Evolutionary conservation across 2,329 filamentous ascomycete species (phyloP).

Genomic region (Fusarium transvaalense): DNA sequence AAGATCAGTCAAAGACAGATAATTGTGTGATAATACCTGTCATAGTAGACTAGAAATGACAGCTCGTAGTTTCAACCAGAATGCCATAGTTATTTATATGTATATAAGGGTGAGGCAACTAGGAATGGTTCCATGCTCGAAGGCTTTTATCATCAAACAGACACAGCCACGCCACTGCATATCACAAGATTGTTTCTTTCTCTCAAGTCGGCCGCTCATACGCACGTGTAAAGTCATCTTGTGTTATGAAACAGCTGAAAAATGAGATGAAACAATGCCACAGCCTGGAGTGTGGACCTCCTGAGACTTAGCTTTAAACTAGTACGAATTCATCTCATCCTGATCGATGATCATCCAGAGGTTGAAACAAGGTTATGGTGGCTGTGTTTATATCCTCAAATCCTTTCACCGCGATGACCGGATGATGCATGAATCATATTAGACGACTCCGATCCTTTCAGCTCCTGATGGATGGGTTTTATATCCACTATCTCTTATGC

Average conservation of each 20-base stretch:
- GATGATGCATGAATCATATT: background rate
- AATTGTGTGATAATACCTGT: no score
- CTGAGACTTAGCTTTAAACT: slow-evolving; percentile 1
- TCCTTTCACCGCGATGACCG: background rate
- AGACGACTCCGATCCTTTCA: background rate
- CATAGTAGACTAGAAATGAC: no score
- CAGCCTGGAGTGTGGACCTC: background rate
- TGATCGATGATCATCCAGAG: background rate
- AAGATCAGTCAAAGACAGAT: no score
- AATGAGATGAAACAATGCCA: background rate
- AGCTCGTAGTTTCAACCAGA: no score
- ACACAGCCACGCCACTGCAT: background rate
- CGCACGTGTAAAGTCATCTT: background rate
- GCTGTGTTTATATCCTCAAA: background rate
- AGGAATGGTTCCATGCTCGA: background rate
- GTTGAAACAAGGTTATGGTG: slow-evolving; percentile 2
- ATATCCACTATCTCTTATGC: background rate
- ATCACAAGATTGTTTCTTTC: background rate
- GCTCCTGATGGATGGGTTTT: background rate
- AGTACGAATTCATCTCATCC: background rate
- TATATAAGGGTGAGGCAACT: no score
- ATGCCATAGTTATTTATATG: no score
- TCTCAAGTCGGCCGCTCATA: background rate
- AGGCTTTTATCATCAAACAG: background rate
- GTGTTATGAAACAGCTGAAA: slow-evolving; percentile 1